Evolutionary conservation across 768 basidiomycete genomes (phyloP), one percentile per base, ranked within the genome.

Genomic region (Termitomyces sp.): DNA sequence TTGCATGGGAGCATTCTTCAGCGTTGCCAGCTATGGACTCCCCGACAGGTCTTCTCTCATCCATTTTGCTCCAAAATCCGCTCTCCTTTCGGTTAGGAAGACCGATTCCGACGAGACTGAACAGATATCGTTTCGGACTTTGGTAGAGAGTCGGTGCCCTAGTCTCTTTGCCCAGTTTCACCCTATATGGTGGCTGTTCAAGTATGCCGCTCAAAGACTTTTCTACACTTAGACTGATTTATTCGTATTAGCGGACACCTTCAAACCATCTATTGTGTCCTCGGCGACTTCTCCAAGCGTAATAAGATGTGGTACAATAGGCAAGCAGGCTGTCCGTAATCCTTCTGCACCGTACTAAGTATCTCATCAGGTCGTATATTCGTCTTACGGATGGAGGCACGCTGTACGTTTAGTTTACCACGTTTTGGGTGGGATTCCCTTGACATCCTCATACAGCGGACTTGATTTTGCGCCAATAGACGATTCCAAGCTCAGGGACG

Each of bases 361-460:
- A 64, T 36, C 51, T 52, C 33, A 24, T 36, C 55, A 77, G 81
- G 73, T 81, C 70, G 68, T 75, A 72, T 65, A 67, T 88, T 47
- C 74, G 75, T 18, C 69, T 84, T 20, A 67, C 72, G 18, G 87
- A 88, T 61, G 86, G 86, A 33, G 87, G 87, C 8, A 87, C 86
- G 26, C 59, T 88, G 86, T 87, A 64, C 62, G 81, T 18, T 31
- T 55, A 48, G 47, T 45, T 47, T 62, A 44, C 63, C 44, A 44
- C 33, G 48, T 45, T 57, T 28, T 24, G 29, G 45, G 16, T 28
- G 18, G 13, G 20, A 29, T n/a, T 22, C n/a, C 2, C 47, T 37
- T 49, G 44, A 54, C 29, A 0, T 18, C 16, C 15, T 45, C 16
- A 31, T 22, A 60, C 6, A 88, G 86, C 47, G 86, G 85, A n/a